These are phyloP conservation scores for Eragrostis tef DNA, from an alignment of 202 grass and related monocot species.

Conservation along the genomic window DNA sequence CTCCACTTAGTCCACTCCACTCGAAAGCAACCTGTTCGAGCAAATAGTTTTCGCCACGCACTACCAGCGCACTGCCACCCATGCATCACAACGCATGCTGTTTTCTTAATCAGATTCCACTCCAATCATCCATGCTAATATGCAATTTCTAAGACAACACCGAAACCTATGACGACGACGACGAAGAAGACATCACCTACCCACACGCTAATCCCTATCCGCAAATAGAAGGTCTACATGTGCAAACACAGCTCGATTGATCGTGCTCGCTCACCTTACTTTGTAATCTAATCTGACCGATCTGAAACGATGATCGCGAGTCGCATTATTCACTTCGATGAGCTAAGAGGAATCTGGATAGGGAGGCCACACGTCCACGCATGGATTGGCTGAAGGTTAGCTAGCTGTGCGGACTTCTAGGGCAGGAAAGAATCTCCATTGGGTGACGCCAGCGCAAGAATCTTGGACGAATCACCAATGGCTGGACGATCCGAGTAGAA, in stretches of 20 bases:
- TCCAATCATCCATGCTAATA: background rate
- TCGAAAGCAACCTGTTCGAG: background rate
- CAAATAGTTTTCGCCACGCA: background rate
- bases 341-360: slow-evolving; percentile 2
- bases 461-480: slow-evolving; percentile 18
- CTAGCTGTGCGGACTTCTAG: background rate
- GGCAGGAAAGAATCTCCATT: slow-evolving; percentile 32
- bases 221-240: background rate
- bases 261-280: background rate
- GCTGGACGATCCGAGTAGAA: background rate
- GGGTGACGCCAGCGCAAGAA: slow-evolving; percentile 20
- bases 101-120: background rate
- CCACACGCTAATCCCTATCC: background rate
- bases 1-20: slow-evolving; percentile 7
- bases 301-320: background rate
- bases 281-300: background rate
- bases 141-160: background rate
- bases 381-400: slow-evolving; percentile 4
- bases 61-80: slow-evolving; percentile 30
- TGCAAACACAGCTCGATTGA: slow-evolving; percentile 4
- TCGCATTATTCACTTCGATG: background rate
- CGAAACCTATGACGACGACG: slow-evolving; percentile 20
- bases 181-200: background rate
- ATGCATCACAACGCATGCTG: background rate
- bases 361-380: slow-evolving; percentile 10